These are phyloP conservation scores for Exophiala dermatitidis DNA, from an alignment of 2,329 filamentous ascomycete species.

Conservation along the genomic window DNA sequence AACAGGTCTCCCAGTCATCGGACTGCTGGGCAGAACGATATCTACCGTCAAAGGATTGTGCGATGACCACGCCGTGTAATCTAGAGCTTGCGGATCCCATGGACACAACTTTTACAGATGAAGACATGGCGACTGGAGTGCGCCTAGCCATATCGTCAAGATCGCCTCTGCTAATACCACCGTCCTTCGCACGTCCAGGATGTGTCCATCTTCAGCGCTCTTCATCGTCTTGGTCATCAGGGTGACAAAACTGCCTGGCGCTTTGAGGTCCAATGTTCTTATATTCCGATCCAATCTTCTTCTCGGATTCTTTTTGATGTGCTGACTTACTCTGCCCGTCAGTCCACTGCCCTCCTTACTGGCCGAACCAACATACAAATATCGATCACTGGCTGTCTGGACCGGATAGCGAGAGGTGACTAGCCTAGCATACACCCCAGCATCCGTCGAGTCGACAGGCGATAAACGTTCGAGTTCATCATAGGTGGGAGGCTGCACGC, in stretches of 20 bases:
- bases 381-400: background rate
- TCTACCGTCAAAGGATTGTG: constrained; percentile 2
- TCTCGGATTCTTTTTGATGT: background rate
- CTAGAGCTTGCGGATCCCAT: constrained; percentile 1
- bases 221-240: background rate
- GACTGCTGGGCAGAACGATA: background rate
- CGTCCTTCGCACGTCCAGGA: background rate
- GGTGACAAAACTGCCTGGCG: background rate
- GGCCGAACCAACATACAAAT: background rate
- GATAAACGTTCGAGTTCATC: background rate
- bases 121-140: background rate
- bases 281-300: background rate
- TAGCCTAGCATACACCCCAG: constrained; percentile 1
- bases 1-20: background rate
- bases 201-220: background rate
- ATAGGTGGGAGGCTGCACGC: background rate
- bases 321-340: background rate
- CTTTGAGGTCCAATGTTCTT: background rate
- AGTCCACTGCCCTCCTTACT: background rate
- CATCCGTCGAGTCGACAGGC: background rate
- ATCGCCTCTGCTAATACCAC: constrained; percentile 4
- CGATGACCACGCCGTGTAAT: constrained; percentile 1
- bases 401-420: background rate
- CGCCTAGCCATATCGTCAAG: constrained; percentile 1
- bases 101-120: background rate